Evolutionary conservation across 345 rosid species (phyloP), one percentile per base, ranked within the genome.

Genomic region (Euphorbia peplus): DNA sequence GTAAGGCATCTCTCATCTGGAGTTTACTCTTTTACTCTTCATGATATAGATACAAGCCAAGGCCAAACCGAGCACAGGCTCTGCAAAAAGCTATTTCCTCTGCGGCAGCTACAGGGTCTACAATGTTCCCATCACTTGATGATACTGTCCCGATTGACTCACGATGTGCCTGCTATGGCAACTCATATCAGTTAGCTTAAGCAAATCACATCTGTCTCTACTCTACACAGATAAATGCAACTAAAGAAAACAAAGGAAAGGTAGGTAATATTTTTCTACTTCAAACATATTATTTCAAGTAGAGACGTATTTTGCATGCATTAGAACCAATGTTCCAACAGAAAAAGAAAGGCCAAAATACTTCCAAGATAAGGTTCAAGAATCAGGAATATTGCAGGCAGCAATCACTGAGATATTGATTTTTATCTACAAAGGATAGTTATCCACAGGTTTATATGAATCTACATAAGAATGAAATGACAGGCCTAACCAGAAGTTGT

Each of bases 21-120:
- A n/a, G n/a, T n/a, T n/a, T n/a, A n/a, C n/a, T n/a, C n/a, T n/a
- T n/a, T n/a, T 88, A 85, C 61, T 87, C 80, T 79, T 88, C 97
- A 63, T 91, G 97, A 73, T 88, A 91, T 11, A 93, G 85, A 71
- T 93, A 88, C 81, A 93, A 78, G 73, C 98, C 98, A 47, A 93
- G 96, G 51, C 98, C 98, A 72, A 93, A 91, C 63, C 97, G 88
- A 46, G 98, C 95, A 77, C 98, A 93, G 6, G 95, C 96, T 64
- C 86, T 87, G 87, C 98, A 89, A 80, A 91, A 93, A 46, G 98
- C 97, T 59, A 88, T 87, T 84, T 91, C 98, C 81, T 93, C 98
- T 1, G 98, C 98, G 56, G 90, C 88, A 68, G 95, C 76, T 69
- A 93, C 98, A 12, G 88, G 96, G 76, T 93, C 97, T 4, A 37